phyloP scores from a whole-genome alignment of 2,329 filamentous ascomycete species.

The Fusarium bactridioides region DNA sequence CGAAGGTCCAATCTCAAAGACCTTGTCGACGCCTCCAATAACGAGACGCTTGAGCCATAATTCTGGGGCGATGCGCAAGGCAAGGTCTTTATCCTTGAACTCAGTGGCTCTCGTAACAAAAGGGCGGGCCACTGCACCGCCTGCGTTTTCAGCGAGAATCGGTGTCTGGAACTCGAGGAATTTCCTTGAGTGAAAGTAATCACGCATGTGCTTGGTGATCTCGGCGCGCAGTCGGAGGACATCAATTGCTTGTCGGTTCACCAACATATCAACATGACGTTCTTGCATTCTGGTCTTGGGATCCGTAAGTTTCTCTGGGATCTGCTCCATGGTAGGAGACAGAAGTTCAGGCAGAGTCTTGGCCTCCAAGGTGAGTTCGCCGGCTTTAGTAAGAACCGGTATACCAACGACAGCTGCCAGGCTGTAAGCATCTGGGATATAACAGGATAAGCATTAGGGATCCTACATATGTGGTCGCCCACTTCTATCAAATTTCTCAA shows the following conservation, averaged over 20 bases:
- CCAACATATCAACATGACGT: slow-evolving; percentile 86
- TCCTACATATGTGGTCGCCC: slow-evolving; percentile 85
- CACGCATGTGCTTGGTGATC: slow-evolving; percentile 77
- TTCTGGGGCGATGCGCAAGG: slow-evolving; percentile 90
- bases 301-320: slow-evolving; percentile 76
- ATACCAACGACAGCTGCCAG: slow-evolving; percentile 72
- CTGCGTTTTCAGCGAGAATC: slow-evolving; percentile 80
- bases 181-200: slow-evolving; percentile 72
- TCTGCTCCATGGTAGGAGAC: slow-evolving; percentile 79
- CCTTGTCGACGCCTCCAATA: slow-evolving; percentile 83
- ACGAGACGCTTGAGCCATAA: slow-evolving; percentile 93
- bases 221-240: slow-evolving; percentile 76
- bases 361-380: slow-evolving; percentile 78
- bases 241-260: slow-evolving; percentile 73
- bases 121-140: slow-evolving; percentile 87
- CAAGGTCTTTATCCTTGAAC: slow-evolving; percentile 74
- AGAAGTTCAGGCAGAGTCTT: slow-evolving; percentile 74
- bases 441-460: slow-evolving; percentile 39
- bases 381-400: slow-evolving; percentile 73
- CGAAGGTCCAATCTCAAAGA: slow-evolving; percentile 92
- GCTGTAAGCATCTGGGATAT: slow-evolving; percentile 35
- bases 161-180: slow-evolving; percentile 94
- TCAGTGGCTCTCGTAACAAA: slow-evolving; percentile 84
- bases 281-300: slow-evolving; percentile 76
- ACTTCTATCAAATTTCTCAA: slow-evolving; percentile 73